Base-by-base conservation (phyloP, 2,329 filamentous ascomycete species). In the Triangularia setosa region DNA sequence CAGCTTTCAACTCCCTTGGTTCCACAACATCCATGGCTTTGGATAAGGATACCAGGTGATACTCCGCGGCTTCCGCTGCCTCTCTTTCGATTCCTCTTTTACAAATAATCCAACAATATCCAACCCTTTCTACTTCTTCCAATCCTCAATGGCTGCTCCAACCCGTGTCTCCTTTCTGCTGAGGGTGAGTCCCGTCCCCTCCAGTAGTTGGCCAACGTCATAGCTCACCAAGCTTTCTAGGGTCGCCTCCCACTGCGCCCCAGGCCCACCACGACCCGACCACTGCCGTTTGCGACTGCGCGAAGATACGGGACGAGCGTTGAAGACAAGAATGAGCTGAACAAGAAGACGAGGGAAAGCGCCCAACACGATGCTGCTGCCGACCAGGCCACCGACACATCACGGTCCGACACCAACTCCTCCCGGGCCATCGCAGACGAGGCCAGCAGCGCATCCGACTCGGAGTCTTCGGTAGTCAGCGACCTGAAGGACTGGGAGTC, bases 401-500 rank as follows among this genome's bases (percentile, higher is more conserved):
- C 68, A 23, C 53, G n/a, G 40, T 59, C 58, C 18, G 71, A 70
- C 55, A 69, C 64, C 24, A 67, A 67, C 58, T 70, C 70, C 8
- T 60, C 69, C 44, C 59, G 68, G 44, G 65, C 68, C 21, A 16
- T 70, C 2, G 59, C 66, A 27, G 65, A 61, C 44, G 70, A 73
- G 48, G 72, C 75, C 2, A 67, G 73, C 8, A 70, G 68, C 56
- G 69, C 71, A 58, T 66, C 73, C 60, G 62, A 69, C 58, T 59
- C 71, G 63, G 68, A 66, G 21, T 67, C 69, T 14, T 60, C 70
- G n/a, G 59, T 64, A 56, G 62, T 68, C 57, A 58, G 68, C 60
- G 65, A 68, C 4, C 60, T 69, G 6, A 72, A 74, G 16, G 87
- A 89, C 72, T 94, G 91, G 91, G 91, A 95, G 72, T 87, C 91